phyloP scores from a whole-genome alignment of 2,329 filamentous ascomycete species.

The Trichophyton simii region DNA sequence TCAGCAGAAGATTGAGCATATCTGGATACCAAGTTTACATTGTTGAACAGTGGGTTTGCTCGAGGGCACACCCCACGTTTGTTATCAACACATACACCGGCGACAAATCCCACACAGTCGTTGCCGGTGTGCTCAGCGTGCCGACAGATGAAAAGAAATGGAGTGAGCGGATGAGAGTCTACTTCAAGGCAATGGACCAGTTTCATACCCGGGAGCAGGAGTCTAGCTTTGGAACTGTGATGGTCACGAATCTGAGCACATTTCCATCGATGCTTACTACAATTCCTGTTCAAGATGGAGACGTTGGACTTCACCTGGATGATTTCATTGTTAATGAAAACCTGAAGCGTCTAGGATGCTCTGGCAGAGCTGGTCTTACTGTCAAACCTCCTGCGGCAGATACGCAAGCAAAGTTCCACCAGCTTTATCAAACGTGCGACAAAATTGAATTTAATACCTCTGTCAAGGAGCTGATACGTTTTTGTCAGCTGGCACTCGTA shows the following conservation, averaged over 20 bases:
- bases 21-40: constrained; percentile 84
- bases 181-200: constrained; percentile 74
- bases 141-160: constrained; percentile 67
- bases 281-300: constrained; percentile 78
- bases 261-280: constrained; percentile 88
- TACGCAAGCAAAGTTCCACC: constrained; percentile 80
- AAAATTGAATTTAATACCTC: constrained; percentile 64
- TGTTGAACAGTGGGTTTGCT: constrained; percentile 96
- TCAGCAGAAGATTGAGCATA: constrained; percentile 58
- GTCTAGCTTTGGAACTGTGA: constrained; percentile 68
- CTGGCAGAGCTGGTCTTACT: constrained; percentile 74
- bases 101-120: constrained; percentile 63
- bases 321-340: constrained; percentile 91
- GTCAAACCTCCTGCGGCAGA: constrained; percentile 65
- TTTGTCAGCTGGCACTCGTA: constrained; percentile 79
- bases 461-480: constrained; percentile 76
- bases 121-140: constrained; percentile 68
- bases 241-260: constrained; percentile 86
- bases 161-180: constrained; percentile 66
- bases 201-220: constrained; percentile 75
- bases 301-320: constrained; percentile 65
- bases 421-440: constrained; percentile 78
- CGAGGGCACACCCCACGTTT: constrained; percentile 75
- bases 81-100: constrained; percentile 90
- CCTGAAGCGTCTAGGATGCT: constrained; percentile 81